A percentile compares a stretch with the other conserved stretches of the same genome.
phyloP scores from a whole-genome alignment of 2,329 filamentous ascomycete genomes.

The Pseudopithomyces chartarum region DNA sequence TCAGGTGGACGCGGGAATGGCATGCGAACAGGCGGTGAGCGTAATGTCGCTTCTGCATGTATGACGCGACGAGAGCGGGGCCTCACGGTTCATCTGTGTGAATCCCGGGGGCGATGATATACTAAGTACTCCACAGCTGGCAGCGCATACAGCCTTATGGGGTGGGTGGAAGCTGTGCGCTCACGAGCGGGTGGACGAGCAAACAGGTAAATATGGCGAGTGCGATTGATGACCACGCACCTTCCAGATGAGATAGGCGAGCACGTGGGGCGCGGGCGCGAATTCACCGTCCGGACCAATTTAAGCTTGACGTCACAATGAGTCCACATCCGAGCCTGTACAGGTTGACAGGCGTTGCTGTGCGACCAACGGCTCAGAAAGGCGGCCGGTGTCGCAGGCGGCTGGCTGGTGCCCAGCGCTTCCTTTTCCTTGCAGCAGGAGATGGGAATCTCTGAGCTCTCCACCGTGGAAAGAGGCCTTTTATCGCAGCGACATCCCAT shows the following conservation, averaged over 20 bases:
- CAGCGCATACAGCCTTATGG: not conserved
- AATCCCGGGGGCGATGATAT: not conserved
- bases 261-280: not conserved
- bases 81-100: not conserved
- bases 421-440: too few species aligned
- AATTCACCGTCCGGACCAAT: not conserved
- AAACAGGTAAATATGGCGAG: too few species aligned
- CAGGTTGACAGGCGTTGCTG: not conserved
- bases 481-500: too few species aligned
- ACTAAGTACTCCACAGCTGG: not conserved
- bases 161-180: not conserved
- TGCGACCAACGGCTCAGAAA: not conserved
- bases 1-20: too few species aligned
- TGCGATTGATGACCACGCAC: too few species aligned
- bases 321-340: not conserved
- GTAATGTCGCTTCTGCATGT: not conserved
- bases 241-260: constrained; percentile 1
- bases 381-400: not conserved
- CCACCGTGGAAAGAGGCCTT: too few species aligned
- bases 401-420: too few species aligned
- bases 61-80: not conserved
- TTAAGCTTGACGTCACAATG: constrained; percentile 1
- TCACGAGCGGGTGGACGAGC: too few species aligned
- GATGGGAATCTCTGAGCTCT: too few species aligned
- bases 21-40: constrained; percentile 1